A percentile compares a stretch with the other conserved stretches of the same genome.
Evolutionary conservation across 208 protist genomes (phyloP).

Genomic region (Leishmania braziliensis): DNA sequence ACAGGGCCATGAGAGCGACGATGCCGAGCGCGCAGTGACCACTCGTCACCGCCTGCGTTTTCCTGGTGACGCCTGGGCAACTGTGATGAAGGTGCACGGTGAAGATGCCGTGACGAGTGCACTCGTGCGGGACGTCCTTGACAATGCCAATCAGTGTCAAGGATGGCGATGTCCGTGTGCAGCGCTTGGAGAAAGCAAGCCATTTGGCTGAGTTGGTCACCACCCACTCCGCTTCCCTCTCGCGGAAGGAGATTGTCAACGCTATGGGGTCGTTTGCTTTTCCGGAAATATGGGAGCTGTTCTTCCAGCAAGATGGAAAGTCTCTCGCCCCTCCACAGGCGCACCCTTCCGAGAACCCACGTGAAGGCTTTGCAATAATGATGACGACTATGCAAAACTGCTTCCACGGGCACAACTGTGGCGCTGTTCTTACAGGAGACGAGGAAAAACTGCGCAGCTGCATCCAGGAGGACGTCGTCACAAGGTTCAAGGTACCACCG

Average conservation of each 20-base stretch:
- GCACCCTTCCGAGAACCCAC: background rate
- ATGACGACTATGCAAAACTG: constrained; percentile 10
- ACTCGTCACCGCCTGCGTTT: constrained; percentile 38
- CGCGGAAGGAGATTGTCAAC: constrained; percentile 20
- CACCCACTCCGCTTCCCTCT: constrained; percentile 21
- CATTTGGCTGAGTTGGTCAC: constrained; percentile 35
- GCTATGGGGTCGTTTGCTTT: constrained; percentile 16
- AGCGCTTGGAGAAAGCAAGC: constrained; percentile 28
- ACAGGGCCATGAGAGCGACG: background rate
- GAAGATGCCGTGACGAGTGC: constrained; percentile 22
- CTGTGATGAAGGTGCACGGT: constrained; percentile 23
- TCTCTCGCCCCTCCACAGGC: background rate
- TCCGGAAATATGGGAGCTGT: constrained; percentile 27
- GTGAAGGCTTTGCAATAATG: background rate
- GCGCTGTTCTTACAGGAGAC: constrained; percentile 10
- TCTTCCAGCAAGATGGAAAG: background rate
- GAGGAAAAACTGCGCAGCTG: constrained; percentile 38
- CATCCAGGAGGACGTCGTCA: constrained; percentile 44
- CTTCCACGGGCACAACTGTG: constrained; percentile 32
- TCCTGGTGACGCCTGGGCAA: constrained; percentile 31
- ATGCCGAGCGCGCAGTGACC: background rate
- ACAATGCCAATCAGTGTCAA: constrained; percentile 15
- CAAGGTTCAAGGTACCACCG: constrained; percentile 3
- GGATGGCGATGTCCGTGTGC: constrained; percentile 19
- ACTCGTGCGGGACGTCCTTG: constrained; percentile 43